A percentile compares a stretch with the other conserved stretches of the same genome.
phyloP scores from a whole-genome alignment of 169 alveolate genomes.

The Plasmodium chabaudi region DNA sequence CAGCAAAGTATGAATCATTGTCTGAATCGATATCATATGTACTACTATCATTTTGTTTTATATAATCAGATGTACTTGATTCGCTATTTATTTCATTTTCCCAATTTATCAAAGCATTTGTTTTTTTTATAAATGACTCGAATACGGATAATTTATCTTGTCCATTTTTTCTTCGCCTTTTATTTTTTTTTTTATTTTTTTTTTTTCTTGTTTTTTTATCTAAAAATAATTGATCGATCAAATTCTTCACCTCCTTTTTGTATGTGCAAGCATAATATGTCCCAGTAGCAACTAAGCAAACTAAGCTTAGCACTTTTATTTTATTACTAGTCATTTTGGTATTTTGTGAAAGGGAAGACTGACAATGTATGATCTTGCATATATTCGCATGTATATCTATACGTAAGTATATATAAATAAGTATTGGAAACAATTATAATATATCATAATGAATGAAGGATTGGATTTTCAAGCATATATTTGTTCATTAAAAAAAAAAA shows the following conservation, averaged over 20 bases:
- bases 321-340: constrained; percentile 6
- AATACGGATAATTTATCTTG: neutral
- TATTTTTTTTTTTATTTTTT: neutral
- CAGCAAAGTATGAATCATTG: constrained; percentile 20
- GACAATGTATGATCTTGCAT: neutral
- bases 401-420: neutral
- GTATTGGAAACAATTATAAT: neutral
- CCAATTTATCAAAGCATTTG: no score
- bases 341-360: neutral
- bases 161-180: constrained; percentile 1
- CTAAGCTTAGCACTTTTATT: constrained; percentile 15
- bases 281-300: constrained; percentile 50
- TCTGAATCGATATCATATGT: constrained; percentile 13
- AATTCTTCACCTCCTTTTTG: constrained; percentile 14
- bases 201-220: constrained; percentile 18
- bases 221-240: constrained; percentile 15
- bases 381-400: neutral
- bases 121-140: no score
- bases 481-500: no score
- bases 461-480: no score
- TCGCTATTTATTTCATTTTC: no score
- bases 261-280: constrained; percentile 36
- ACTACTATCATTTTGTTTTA: neutral
- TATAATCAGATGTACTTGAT: no score
- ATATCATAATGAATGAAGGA: neutral